Evolutionary conservation across 768 basidiomycete species (phyloP).

Genomic region (Mycena amicta): DNA sequence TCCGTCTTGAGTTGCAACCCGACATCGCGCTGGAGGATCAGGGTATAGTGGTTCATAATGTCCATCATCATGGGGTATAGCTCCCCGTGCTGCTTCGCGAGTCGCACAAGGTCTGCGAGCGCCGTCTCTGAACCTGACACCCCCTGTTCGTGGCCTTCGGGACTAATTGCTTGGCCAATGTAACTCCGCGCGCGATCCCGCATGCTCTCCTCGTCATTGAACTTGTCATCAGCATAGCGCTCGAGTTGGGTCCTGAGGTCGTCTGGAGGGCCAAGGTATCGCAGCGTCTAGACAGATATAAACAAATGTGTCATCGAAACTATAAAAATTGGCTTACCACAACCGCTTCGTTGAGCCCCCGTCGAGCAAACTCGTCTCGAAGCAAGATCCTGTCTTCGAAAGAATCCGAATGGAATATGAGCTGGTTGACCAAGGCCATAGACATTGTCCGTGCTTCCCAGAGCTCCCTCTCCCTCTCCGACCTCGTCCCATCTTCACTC

Average conservation of each 20-base stretch:
- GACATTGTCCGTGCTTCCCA: slow-evolving; percentile 83
- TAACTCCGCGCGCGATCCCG: slow-evolving; percentile 57
- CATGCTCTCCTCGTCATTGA: slow-evolving; percentile 86
- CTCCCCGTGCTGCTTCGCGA: slow-evolving; percentile 62
- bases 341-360: slow-evolving; percentile 83
- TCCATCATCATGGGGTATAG: slow-evolving; percentile 63
- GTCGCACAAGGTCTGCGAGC: slow-evolving; percentile 59
- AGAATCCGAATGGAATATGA: slow-evolving; percentile 73
- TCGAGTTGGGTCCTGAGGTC: slow-evolving; percentile 73
- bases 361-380: slow-evolving; percentile 79
- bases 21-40: slow-evolving; percentile 58
- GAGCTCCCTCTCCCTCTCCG: slow-evolving; percentile 62
- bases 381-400: slow-evolving; percentile 79
- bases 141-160: slow-evolving; percentile 32
- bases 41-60: slow-evolving; percentile 57
- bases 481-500: slow-evolving; percentile 30
- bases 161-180: slow-evolving; percentile 25
- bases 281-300: slow-evolving; percentile 54
- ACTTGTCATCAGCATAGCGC: slow-evolving; percentile 85
- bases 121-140: slow-evolving; percentile 54
- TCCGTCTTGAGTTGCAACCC: slow-evolving; percentile 65
- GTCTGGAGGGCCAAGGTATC: slow-evolving; percentile 76
- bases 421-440: slow-evolving; percentile 78
- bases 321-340: slow-evolving; percentile 56
- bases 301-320: background rate